phyloP scores from a whole-genome alignment of 116 monocot genomes.

The Cymodocea nodosa region DNA sequence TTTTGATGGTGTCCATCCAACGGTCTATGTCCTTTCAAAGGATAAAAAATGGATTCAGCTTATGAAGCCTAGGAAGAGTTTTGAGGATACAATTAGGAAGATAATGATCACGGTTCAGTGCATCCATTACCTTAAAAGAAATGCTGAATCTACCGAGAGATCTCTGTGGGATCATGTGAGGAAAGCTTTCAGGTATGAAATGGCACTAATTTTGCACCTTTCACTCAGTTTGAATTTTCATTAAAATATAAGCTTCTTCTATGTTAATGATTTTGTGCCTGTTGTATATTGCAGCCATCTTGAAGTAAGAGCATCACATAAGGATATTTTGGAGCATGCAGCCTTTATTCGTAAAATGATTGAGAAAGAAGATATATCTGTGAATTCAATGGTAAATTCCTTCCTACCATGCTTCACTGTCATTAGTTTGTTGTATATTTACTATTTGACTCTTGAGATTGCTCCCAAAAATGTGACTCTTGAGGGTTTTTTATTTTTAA shows the following conservation, averaged over 20 bases:
- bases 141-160: slow-evolving; percentile 48
- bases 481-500: too few species aligned
- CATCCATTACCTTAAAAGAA: slow-evolving; percentile 57
- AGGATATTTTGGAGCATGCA: slow-evolving; percentile 41
- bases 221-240: too few species aligned
- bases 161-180: slow-evolving; percentile 62
- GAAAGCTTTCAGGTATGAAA: slow-evolving; percentile 37
- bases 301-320: slow-evolving; percentile 39
- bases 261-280: background rate
- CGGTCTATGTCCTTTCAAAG: slow-evolving; percentile 33
- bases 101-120: slow-evolving; percentile 51
- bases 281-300: slow-evolving; percentile 30
- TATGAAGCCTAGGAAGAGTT: slow-evolving; percentile 54
- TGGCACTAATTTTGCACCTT: background rate
- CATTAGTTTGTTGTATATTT: too few species aligned
- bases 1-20: slow-evolving; percentile 29
- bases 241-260: background rate
- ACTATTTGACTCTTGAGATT: too few species aligned
- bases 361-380: slow-evolving; percentile 36
- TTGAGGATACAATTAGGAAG: slow-evolving; percentile 34
- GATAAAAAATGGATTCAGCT: slow-evolving; percentile 58
- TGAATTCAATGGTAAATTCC: slow-evolving; percentile 46
- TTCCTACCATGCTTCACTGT: too few species aligned
- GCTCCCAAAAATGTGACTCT: too few species aligned
- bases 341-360: slow-evolving; percentile 29